A percentile compares a stretch with the other conserved stretches of the same genome.
phyloP scores from a whole-genome alignment of 2,329 filamentous ascomycete genomes.

The Cytospora chrysosperma region DNA sequence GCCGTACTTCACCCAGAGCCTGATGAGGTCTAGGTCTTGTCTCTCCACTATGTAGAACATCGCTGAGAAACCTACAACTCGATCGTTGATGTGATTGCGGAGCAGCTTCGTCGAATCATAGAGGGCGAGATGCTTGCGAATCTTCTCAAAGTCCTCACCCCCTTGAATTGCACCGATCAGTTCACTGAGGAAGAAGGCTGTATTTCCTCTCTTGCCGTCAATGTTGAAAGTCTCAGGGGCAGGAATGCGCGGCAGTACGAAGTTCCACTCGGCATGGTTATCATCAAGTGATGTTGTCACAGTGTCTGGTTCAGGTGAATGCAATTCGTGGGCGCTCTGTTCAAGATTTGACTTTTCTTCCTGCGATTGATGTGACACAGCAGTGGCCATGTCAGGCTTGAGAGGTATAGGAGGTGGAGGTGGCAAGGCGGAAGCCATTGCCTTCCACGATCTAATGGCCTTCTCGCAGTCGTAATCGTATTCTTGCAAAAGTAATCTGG shows the following conservation, averaged over 20 bases:
- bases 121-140: slow-evolving; percentile 5
- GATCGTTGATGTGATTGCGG: not conserved
- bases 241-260: not conserved
- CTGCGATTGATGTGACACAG: not conserved
- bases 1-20: slow-evolving; percentile 10
- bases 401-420: not conserved
- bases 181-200: not conserved
- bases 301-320: not conserved
- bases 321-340: too few species aligned
- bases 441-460: not conserved
- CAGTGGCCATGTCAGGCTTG: not conserved
- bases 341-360: not conserved
- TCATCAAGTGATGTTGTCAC: not conserved
- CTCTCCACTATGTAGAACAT: slow-evolving; percentile 8
- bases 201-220: not conserved
- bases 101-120: not conserved
- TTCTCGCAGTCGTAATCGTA: not conserved
- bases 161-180: slow-evolving; percentile 10
- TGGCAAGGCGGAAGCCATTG: not conserved
- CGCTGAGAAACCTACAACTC: not conserved
- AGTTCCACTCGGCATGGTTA: slow-evolving; percentile 1
- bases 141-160: not conserved
- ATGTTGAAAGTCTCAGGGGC: not conserved
- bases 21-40: slow-evolving; percentile 1
- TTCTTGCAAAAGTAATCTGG: not conserved